Base-by-base conservation (phyloP, 345 rosid genomes). In the Dovyalis caffra region DNA sequence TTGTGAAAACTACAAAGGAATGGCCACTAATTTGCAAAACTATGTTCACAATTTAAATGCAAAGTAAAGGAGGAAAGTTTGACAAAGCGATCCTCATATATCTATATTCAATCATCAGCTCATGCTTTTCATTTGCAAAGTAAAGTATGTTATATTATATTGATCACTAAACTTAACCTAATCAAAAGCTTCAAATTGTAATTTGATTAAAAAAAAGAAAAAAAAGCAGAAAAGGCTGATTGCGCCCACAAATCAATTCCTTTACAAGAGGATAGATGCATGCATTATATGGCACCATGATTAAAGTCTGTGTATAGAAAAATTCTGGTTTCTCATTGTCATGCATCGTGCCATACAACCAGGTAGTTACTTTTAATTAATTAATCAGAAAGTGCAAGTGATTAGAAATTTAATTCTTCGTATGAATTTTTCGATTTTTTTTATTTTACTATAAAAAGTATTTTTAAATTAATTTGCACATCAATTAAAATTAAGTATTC, bases 301-400 rank as follows among this genome's bases (percentile, higher is more conserved):
- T 81, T 71, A 79, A 84, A 67, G 76, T 26, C 26, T 45, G 14
- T 45, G n/a, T 53, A 5, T 53, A 7, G 5, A 11, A 28, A 11
- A 38, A 77, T 73, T 31, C 38, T 33, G 34, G 56, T 66, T 70
- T 58, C 68, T 68, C 7, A 49, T 31, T 75, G 68, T 66, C 57
- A 58, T 2, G 29, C 80, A 62, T 73, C 76, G 68, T 84, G 87
- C 79, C 81, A 58, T 81, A 79, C 83, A 84, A 74, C 85, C 62
- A 66, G 63, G 63, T 61, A 66, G 73, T 61, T 73, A n/a, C n/a
- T 43, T 28, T n/a, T 23, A 53, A 6, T 64, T 56, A 43, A 20
- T 33, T 60, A 33, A 74, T 7, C 49, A 40, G 12, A 6, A 23
- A 26, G 7, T 7, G 7, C 9, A 53, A 31, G 4, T 61, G 43